Evolutionary conservation across 225 moss, liverwort and hornwort species (phyloP), one percentile per base, ranked within the genome.

Genomic region (Asterella californica): DNA sequence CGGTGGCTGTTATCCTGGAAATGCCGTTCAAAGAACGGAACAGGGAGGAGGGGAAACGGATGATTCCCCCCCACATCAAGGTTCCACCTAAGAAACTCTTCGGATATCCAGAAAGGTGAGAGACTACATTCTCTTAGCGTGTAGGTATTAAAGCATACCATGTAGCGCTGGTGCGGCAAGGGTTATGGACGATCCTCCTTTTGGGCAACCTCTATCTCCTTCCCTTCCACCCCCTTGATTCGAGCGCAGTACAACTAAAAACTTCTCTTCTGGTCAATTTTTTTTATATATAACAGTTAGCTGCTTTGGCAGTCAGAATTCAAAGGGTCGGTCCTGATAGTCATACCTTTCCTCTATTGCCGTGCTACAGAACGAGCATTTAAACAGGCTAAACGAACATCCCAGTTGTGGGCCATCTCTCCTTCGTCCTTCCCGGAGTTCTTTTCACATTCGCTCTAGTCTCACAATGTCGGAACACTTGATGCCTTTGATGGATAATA

Each of bases 41-140:
- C 85, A 70, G 64, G 67, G 87, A 83, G 53, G 87, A 83, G 10
- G 85, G 84, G 34, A 85, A 33, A 64, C 83, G 78, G 78, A 42
- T 83, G 21, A 52, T 88, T 45, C 87, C 87, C 25, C 85, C 85
- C 2, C 79, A 88, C 65, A 91, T 96, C 70, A 90, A 83, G 73
- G 96, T 96, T 24, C 96, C 96, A 21, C 88, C 91, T 1, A 90
- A 90, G 84, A 94, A 90, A 82, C 36, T 82, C 30, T 84, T 96
- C 74, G 90, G 90, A 69, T 91, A 92, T 52, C 88, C 96, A 79
- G 96, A 96, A 83, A 91, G 92, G 93, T 93, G 57, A 45, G 78
- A 34, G 33, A 10, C 0, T 14, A 6, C 4, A 5, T 15, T 14
- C 17, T 33, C 37, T 42, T 42, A 42, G 42, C 42, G 4, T 54